These are phyloP conservation scores for Fusarium marasasianum DNA, from an alignment of 2,329 filamentous ascomycete species.

Conservation along the genomic window DNA sequence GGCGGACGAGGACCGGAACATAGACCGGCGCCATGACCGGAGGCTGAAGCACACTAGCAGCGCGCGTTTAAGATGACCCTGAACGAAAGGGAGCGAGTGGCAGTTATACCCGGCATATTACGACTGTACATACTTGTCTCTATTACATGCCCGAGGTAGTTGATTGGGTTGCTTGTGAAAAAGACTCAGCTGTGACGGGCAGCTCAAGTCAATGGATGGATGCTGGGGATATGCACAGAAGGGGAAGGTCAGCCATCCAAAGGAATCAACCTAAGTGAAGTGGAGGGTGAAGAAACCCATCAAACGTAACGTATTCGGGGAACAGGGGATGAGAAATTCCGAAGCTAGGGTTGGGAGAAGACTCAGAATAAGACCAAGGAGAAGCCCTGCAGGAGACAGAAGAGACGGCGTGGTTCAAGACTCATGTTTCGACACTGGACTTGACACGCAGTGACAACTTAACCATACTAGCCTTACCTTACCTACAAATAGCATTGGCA, in stretches of 20 bases:
- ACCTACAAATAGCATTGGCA: background rate
- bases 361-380: background rate
- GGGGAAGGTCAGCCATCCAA: constrained; percentile 24
- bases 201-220: background rate
- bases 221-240: constrained; percentile 27
- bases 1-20: constrained; percentile 14
- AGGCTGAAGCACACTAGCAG: background rate
- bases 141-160: background rate
- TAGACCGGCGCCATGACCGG: constrained; percentile 7
- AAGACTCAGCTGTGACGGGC: background rate
- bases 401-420: background rate
- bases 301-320: constrained; percentile 17
- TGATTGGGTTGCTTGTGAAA: background rate
- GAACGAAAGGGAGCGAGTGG: background rate
- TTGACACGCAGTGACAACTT: background rate
- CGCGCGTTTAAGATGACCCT: constrained; percentile 3
- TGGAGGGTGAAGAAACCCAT: constrained; percentile 2
- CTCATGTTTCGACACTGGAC: background rate
- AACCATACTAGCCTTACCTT: background rate
- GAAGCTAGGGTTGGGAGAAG: constrained; percentile 15
- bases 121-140: background rate
- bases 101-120: background rate
- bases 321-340: constrained; percentile 26
- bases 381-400: background rate
- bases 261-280: constrained; percentile 9